Evolutionary conservation across 2,329 filamentous ascomycete species (phyloP), one percentile per base, ranked within the genome.

Genomic region (Talaromyces rugulosus): DNA sequence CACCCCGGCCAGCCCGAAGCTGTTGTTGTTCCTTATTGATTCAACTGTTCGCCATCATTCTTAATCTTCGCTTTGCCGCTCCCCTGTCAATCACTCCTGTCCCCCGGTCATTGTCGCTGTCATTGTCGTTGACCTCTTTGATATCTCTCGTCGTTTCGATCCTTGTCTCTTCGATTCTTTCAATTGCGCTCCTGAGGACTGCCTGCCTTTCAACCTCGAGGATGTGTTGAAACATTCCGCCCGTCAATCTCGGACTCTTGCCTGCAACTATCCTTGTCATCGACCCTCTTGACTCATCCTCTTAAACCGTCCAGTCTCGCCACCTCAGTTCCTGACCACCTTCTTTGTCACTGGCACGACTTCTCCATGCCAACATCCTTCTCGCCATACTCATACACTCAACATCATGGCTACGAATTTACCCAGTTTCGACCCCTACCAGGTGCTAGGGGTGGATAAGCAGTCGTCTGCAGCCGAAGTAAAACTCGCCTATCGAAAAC

Each of bases 401-500:
- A 30, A 30, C 50, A 58, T 50, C 54, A 70, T 61, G 63, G 73
- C 74, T 68, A 68, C 65, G 50, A 68, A 68, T 33, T 53, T 65
- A 55, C 71, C 70, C 58, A 71, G 74, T 64, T 71, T 86, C 65
- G 91, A 98, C 79, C 94, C 92, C 56, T 96, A 96, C 81, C 85
- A 82, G 71, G 82, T 85, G 60, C 83, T 97, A 56, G 90, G 90
- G 59, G 84, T 97, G 62, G 73, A 87, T 64, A 89, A 86, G 72
- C 85, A 89, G 75, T 90, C 91, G 55, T 85, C 89, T 64, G 74
- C 87, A 50, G 68, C 86, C 55, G 85, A 89, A 68, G 94, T 97
- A 74, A 89, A 91, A 71, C 84, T 86, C 58, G 89, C 91, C 16
- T 88, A 96, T 78, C 87, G 90, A 69, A 96, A 96, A 75, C 87